Evolutionary conservation across 768 basidiomycete species (phyloP).

Genomic region (Rhodotorula paludigena): DNA sequence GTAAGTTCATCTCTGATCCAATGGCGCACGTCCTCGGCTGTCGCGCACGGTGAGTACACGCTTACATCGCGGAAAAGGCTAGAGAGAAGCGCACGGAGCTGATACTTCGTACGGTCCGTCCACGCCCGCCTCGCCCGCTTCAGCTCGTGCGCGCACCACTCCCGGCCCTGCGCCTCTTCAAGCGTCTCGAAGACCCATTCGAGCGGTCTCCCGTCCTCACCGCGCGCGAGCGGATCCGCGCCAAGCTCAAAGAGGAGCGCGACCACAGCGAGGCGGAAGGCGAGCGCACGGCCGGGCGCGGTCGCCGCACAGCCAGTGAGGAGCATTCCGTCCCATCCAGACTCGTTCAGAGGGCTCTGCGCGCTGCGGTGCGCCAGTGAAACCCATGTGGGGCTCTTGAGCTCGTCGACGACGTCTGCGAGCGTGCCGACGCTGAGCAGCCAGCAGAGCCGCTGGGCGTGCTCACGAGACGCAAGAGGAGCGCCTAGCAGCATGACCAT

Average conservation of each 20-base stretch:
- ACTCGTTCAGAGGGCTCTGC: neutral
- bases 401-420: neutral
- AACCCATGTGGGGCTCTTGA: neutral
- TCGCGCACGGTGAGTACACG: neutral
- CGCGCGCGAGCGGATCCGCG: neutral
- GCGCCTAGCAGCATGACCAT: neutral
- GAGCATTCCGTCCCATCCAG: neutral
- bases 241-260: slow-evolving; percentile 1
- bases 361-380: neutral
- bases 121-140: neutral
- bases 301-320: neutral
- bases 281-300: neutral
- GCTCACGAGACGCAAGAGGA: neutral
- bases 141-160: neutral
- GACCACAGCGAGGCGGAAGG: neutral
- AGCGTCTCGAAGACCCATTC: neutral
- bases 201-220: neutral
- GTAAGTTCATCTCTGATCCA: too few species aligned
- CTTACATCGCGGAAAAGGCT: neutral
- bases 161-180: neutral
- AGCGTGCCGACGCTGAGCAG: neutral
- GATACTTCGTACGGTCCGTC: neutral
- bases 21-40: too few species aligned
- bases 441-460: neutral
- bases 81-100: neutral